Evolutionary conservation across 2,329 filamentous ascomycete genomes (phyloP).

Genomic region (Xylaria sp.): DNA sequence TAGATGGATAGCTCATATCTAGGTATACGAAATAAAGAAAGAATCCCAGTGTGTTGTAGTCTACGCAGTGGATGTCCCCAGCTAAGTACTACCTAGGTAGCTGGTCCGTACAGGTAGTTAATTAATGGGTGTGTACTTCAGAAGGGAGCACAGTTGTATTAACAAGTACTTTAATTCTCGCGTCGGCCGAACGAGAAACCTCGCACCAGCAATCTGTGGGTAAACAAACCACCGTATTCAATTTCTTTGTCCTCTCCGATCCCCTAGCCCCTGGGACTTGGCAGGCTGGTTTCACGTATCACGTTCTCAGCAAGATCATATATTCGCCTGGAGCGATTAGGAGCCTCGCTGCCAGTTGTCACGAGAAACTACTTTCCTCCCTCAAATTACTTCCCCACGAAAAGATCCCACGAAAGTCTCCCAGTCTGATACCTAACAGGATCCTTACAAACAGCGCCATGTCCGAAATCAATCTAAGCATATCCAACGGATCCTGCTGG

Average conservation of each 20-base stretch:
- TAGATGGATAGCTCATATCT: too few species aligned
- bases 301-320: not conserved
- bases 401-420: not conserved
- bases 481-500: slow-evolving; percentile 42
- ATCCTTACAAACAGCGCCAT: slow-evolving; percentile 18
- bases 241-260: slow-evolving; percentile 15
- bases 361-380: not conserved
- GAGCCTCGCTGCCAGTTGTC: not conserved
- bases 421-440: not conserved
- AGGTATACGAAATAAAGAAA: too few species aligned
- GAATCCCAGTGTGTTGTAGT: not conserved
- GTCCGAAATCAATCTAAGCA: slow-evolving; percentile 24
- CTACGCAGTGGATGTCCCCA: not conserved
- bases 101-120: not conserved
- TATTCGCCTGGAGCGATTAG: not conserved
- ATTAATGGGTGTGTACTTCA: not conserved
- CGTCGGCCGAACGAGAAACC: not conserved
- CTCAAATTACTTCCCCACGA: not conserved
- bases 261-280: not conserved
- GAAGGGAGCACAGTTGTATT: not conserved
- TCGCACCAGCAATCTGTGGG: slow-evolving; percentile 9
- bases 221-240: slow-evolving; percentile 22
- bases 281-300: not conserved
- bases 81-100: not conserved
- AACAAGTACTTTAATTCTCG: not conserved